Conservation (phyloP, 164 flowering plant species). For the Buxus sempervirens region DNA sequence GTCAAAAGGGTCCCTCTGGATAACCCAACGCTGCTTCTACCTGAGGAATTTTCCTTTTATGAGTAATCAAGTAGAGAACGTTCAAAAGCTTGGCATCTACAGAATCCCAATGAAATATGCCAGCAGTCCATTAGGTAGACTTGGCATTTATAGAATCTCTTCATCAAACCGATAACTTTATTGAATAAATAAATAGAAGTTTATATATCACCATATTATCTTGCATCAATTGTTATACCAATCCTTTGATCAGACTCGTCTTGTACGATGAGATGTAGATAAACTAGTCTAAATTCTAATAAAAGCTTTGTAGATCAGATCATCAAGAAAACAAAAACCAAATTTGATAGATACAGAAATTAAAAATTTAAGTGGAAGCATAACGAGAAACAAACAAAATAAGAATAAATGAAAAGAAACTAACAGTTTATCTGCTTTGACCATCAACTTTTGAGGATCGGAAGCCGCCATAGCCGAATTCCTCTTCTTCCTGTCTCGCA, state of each 20-base stretch:
- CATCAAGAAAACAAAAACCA: not conserved
- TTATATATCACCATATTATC: not conserved
- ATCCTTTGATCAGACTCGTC: not conserved
- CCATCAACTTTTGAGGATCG: constrained; percentile 58
- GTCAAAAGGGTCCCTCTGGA: no score
- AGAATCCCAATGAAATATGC: no score
- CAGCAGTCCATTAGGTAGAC: not conserved
- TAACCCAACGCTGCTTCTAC: no score
- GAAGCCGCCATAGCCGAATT: constrained; percentile 33
- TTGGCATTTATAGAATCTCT: not conserved
- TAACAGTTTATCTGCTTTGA: constrained; percentile 70
- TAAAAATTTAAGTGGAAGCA: not conserved
- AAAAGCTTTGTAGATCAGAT: not conserved
- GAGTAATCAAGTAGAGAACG: no score
- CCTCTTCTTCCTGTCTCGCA: not conserved
- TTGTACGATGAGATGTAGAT: not conserved
- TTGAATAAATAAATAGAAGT: not conserved
- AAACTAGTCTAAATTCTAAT: not conserved
- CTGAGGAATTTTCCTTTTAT: no score
- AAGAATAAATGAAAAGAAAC: no score
- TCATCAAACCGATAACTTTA: not conserved
- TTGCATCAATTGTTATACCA: not conserved
- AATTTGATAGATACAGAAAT: no score
- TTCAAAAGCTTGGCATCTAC: no score
- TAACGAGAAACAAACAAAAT: not conserved